A percentile compares a stretch with the other conserved stretches of the same genome.
phyloP scores from a whole-genome alignment of 208 protist genomes.

The Acanthamoeba royreba region DNA sequence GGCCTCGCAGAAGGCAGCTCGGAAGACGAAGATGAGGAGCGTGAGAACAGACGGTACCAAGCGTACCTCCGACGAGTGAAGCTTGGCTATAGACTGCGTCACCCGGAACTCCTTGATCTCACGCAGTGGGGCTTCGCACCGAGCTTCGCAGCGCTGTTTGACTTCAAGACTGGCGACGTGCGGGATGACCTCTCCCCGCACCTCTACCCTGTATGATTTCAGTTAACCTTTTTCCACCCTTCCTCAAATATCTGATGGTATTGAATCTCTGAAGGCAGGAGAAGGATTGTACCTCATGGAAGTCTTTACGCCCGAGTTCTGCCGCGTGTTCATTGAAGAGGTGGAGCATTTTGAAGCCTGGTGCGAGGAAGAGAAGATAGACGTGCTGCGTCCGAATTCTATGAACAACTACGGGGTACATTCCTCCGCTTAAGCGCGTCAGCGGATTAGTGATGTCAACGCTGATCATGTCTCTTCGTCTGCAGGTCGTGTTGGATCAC shows the following conservation, averaged over 20 bases:
- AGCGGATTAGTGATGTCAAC: background rate
- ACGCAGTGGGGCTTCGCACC: background rate
- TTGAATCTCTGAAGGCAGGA: background rate
- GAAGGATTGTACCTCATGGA: constrained; percentile 47
- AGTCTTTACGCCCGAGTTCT: constrained; percentile 61
- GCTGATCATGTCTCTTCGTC: background rate
- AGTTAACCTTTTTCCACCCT: no score
- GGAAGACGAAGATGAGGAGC: background rate
- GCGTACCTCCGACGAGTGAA: background rate
- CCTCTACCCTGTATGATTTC: no score
- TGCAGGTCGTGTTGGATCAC: background rate
- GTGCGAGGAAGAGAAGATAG: background rate
- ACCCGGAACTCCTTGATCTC: background rate
- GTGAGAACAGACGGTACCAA: background rate
- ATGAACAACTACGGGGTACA: constrained; percentile 71
- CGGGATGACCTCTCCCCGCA: no score
- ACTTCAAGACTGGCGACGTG: background rate
- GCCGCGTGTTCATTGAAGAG: constrained; percentile 52
- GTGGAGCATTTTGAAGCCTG: constrained; percentile 55
- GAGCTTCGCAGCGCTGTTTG: background rate
- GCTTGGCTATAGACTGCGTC: background rate
- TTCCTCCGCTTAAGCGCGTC: constrained; percentile 60
- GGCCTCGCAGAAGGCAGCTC: background rate
- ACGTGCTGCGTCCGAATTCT: constrained; percentile 56
- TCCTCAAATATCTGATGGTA: background rate